Percentiles rank a stretch among this genome's conserved stretches.
Conservation (phyloP, 176 grass and related monocot genomes). For the Musa troglodytarum region DNA sequence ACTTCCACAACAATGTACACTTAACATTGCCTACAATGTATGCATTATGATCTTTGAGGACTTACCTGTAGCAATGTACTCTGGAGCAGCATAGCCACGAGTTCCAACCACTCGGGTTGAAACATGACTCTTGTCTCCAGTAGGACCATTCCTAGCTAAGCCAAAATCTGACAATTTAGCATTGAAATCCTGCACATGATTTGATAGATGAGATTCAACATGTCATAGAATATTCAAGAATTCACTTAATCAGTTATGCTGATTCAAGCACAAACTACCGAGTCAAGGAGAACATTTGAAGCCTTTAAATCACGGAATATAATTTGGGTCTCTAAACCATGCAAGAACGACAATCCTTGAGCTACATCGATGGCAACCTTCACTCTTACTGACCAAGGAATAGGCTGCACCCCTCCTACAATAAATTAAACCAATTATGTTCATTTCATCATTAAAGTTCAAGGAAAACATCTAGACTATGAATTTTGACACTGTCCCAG, state of each 20-base stretch:
- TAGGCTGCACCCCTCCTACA: conserved; percentile 12
- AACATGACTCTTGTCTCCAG: conserved; percentile 17
- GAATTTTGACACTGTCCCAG: too few relatives aligned
- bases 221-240: background rate
- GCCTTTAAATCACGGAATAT: conserved; percentile 24
- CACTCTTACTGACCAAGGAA: conserved; percentile 20
- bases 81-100: conserved; percentile 21
- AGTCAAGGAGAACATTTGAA: conserved; percentile 26
- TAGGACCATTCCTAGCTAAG: conserved; percentile 23
- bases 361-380: conserved; percentile 23
- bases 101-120: conserved; percentile 20
- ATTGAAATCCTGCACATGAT: conserved; percentile 19
- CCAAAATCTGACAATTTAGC: conserved; percentile 31
- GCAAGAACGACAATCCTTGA: conserved; percentile 23
- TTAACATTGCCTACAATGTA: too few relatives aligned
- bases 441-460: background rate
- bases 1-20: too few relatives aligned
- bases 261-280: conserved; percentile 6
- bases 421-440: background rate
- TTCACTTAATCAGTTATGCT: background rate
- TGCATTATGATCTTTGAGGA: background rate
- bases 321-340: conserved; percentile 21
- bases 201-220: background rate
- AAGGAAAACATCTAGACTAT: too few relatives aligned
- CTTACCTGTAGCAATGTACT: conserved; percentile 23